Base-by-base conservation (phyloP, 108 stramenopile genomes). In the Nitzschia sp. region DNA sequence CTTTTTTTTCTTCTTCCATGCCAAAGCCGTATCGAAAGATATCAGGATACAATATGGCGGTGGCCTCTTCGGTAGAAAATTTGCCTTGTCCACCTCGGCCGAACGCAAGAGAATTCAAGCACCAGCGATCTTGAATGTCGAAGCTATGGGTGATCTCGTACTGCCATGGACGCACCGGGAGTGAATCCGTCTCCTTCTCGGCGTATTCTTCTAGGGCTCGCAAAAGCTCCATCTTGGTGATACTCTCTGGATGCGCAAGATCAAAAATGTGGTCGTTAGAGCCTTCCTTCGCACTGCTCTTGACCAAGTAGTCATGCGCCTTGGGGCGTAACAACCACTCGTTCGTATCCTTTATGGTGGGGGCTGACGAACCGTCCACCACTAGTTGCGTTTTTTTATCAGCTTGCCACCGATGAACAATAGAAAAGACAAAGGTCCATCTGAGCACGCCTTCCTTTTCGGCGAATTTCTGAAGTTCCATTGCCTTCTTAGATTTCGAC, bases 361-460 rank as follows among this genome's bases (percentile, higher is more conserved):
- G 71, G 0, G 61, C 45, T 3, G 46, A 30, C 31, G 31, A 1
- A 32, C 56, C 35, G 54, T 53, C 79, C 11, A 16, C 36, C 19
- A 31, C 62, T 17, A 2, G 27, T 5, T 50, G 23, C 45, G 54
- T 29, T 5, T 11, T 6, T 15, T 60, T 38, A 26, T 74, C 47
- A 11, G 35, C 45, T n/a, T 75, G 30, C 68, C 56, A 66, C 1
- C 67, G 54, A 33, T 79, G 47, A 31, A 81, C 70, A 19, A 85
- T 63, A 13, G 85, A 80, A 55, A 75, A 87, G 27, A 87, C 68
- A 63, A 80, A 89, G 9, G 88, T 83, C 91, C 91, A 92, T 58
- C 82, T 88, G 25, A 85, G 55, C 2, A 91, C 74, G 0, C 89
- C 85, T 23, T 80, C 79, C 17, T 75, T 27, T 52, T 79, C 38